Conservation (phyloP, 1,284 basidiomycete species). For the Golubevia sp. region DNA sequence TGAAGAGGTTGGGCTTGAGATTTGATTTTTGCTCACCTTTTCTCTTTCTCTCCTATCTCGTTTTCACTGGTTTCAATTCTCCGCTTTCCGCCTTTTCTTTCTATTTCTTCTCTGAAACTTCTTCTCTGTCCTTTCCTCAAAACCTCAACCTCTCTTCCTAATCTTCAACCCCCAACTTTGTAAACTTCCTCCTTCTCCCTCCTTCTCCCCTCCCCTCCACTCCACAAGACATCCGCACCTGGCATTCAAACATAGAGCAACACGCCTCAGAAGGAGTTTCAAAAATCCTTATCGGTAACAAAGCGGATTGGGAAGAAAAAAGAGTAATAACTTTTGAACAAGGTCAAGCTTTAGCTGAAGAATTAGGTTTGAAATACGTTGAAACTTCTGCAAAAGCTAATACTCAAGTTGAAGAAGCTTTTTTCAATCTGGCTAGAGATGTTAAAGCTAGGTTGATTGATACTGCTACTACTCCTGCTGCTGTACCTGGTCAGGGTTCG, state of each 20-base stretch:
- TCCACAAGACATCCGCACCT: constrained; percentile 99
- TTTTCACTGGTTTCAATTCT: constrained; percentile 10
- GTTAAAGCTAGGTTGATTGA: constrained; percentile 97
- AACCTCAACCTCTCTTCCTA: not conserved
- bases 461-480: constrained; percentile 63
- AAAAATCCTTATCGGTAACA: constrained; percentile 99
- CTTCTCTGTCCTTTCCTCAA: not conserved
- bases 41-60: constrained; percentile 19
- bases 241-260: constrained; percentile 98
- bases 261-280: constrained; percentile 98
- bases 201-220: not conserved
- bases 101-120: not conserved
- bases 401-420: constrained; percentile 97
- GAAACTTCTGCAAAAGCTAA: constrained; percentile 98
- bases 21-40: too few species aligned
- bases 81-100: not conserved
- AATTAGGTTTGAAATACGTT: constrained; percentile 92
- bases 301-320: constrained; percentile 98
- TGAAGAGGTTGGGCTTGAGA: too few species aligned
- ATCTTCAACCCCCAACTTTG: not conserved
- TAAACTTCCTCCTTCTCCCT: not conserved
- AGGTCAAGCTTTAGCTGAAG: constrained; percentile 73
- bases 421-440: constrained; percentile 93
- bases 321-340: constrained; percentile 81
- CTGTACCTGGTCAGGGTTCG: not conserved